These are phyloP conservation scores for Papiliotrema terrestris DNA, from an alignment of 1,284 basidiomycete species.

Conservation along the genomic window DNA sequence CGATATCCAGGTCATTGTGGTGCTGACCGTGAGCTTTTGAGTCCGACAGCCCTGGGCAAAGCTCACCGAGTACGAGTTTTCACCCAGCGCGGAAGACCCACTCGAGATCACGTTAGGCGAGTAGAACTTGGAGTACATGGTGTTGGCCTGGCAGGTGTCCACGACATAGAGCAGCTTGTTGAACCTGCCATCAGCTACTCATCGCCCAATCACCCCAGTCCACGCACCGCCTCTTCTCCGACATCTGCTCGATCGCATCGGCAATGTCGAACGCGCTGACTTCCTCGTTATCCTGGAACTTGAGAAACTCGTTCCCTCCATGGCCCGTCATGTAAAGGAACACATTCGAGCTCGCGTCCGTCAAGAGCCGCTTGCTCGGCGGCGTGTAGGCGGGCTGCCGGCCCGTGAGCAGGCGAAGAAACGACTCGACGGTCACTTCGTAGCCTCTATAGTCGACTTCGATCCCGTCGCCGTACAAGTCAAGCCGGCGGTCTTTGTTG, in stretches of 20 bases:
- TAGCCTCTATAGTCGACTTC: constrained; percentile 98
- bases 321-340: constrained; percentile 99
- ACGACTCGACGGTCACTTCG: constrained; percentile 95
- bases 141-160: constrained; percentile 97
- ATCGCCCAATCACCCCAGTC: not conserved
- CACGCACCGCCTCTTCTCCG: constrained; percentile 81
- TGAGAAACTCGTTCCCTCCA: constrained; percentile 95
- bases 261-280: constrained; percentile 94
- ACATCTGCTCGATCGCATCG: constrained; percentile 98
- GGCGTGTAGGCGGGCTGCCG: constrained; percentile 66
- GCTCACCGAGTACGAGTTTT: constrained; percentile 90
- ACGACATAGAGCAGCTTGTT: constrained; percentile 98
- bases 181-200: constrained; percentile 58
- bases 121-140: constrained; percentile 91
- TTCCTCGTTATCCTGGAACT: constrained; percentile 98
- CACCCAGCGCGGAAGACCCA: constrained; percentile 78
- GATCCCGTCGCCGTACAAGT: constrained; percentile 93
- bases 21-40: constrained; percentile 56
- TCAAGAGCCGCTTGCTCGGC: constrained; percentile 83
- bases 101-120: constrained; percentile 94
- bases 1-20: constrained; percentile 87
- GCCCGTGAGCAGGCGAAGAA: constrained; percentile 81
- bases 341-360: constrained; percentile 88
- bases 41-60: not conserved
- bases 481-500: constrained; percentile 69